Base-by-base conservation (phyloP, 225 moss, liverwort and hornwort genomes). In the Sphagnum contortum region DNA sequence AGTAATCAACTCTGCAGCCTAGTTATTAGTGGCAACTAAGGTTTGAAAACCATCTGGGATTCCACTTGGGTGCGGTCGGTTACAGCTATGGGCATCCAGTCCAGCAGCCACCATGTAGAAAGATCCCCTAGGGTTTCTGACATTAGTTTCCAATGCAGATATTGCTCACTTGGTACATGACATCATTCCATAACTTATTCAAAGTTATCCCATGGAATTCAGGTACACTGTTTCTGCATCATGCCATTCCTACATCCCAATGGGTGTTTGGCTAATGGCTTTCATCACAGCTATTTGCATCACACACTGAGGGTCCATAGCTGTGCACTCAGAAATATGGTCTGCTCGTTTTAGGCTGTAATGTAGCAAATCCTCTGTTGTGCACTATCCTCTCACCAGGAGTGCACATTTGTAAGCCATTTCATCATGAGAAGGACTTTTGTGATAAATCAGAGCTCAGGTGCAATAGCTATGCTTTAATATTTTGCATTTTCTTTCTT, bases 101-200 rank as follows among this genome's bases (percentile, higher is more conserved):
- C 67, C 67, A 29, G 29, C 64, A 71, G 75, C 81, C 71, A 62
- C 74, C 74, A 80, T 69, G 55, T 63, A 64, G 77, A 81, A 75
- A 73, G 62, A 71, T 75, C 76, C 67, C 81, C 75, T 67, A 75
- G 71, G 78, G 61, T 64, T 71, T 81, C 74, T 73, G 78, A 78
- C 81, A 62, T 64, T 63, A 66, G 74, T 75, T 71, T 78, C 69
- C 84, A 59, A 76, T 76, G 84, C 80, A 84, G 84, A 84, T 84
- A 73, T 11, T 76, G 69, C 55, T 78, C 69, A 69, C 55, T 50
- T 84, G 84, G 84, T 69, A 73, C 62, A 78, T 84, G 12, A 73
- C 67, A 64, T 73, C 73, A 66, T 71, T 84, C 78, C 46, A 62
- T 84, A 84, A 66, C 71, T 74, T 3, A 69, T 78, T 81, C 78